Conservation (phyloP, 2,329 filamentous ascomycete species). For the Diaporthe sp. region DNA sequence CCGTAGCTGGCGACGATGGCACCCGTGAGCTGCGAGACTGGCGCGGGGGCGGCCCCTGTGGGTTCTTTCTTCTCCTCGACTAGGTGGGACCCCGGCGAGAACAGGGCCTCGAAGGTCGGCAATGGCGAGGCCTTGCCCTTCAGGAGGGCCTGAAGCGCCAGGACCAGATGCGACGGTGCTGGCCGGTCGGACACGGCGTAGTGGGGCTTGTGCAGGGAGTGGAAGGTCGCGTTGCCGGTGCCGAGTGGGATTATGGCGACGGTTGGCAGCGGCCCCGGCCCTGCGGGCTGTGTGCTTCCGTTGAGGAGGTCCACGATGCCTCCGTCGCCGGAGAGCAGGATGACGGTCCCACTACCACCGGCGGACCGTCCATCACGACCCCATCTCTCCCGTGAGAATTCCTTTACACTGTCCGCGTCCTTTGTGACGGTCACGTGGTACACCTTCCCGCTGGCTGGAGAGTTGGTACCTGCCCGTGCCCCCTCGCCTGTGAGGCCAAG, state of each 20-base stretch:
- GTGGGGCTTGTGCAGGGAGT: conserved; percentile 72
- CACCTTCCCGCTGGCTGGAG: neutral
- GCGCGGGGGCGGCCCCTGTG: conserved; percentile 41
- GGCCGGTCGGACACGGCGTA: conserved; percentile 54
- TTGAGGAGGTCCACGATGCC: conserved; percentile 89
- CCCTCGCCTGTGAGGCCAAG: conserved; percentile 54
- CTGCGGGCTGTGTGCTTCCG: conserved; percentile 55
- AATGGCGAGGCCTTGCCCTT: conserved; percentile 67
- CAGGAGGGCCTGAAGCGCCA: conserved; percentile 68
- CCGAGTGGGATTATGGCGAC: conserved; percentile 72
- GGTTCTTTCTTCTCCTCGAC: conserved; percentile 49
- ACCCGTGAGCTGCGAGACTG: conserved; percentile 69
- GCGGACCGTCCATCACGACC: conserved; percentile 60
- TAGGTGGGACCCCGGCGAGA: conserved; percentile 70
- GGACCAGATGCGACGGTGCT: conserved; percentile 57
- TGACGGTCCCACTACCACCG: conserved; percentile 61
- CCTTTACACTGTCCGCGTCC: conserved; percentile 72
- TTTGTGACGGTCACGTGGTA: conserved; percentile 74
- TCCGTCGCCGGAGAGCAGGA: conserved; percentile 90
- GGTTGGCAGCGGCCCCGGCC: conserved; percentile 53
- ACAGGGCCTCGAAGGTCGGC: conserved; percentile 73
- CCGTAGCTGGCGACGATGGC: conserved; percentile 92
- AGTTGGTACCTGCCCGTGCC: conserved; percentile 37
- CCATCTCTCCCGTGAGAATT: conserved; percentile 67
- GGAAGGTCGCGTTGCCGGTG: conserved; percentile 76